Conservation (phyloP, 176 grass and related monocot genomes). For the Thinopyrum elongatum region DNA sequence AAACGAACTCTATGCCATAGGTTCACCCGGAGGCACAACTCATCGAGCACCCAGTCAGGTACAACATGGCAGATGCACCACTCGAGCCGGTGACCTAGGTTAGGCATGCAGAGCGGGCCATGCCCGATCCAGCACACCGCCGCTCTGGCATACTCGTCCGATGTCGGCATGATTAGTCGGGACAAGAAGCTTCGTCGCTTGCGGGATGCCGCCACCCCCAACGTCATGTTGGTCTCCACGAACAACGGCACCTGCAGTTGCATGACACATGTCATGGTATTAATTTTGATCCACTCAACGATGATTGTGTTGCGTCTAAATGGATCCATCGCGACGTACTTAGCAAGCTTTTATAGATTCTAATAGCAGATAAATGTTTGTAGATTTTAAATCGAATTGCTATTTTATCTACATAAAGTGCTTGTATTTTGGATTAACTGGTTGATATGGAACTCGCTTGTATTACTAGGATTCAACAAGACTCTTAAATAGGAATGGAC, state of each 20-base stretch:
- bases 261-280: neutral
- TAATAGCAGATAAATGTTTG: neutral
- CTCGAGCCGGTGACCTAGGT: neutral
- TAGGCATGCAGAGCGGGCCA: slow-evolving; percentile 7
- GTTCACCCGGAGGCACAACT: neutral
- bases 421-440: neutral
- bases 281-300: neutral
- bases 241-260: neutral
- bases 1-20: neutral
- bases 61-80: neutral
- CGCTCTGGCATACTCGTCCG: neutral
- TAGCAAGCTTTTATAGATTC: neutral
- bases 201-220: neutral
- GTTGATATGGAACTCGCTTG: neutral
- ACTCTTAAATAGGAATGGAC: too few species aligned
- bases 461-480: neutral
- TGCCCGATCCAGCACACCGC: slow-evolving; percentile 3
- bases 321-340: too few species aligned
- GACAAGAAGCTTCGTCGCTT: neutral
- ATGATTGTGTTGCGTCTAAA: too few species aligned
- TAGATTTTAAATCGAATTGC: neutral
- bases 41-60: neutral
- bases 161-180: neutral
- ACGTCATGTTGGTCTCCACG: neutral
- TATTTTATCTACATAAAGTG: neutral